Base-by-base conservation (phyloP, 2,329 filamentous ascomycete genomes). In the Pestalotiopsis sp. region DNA sequence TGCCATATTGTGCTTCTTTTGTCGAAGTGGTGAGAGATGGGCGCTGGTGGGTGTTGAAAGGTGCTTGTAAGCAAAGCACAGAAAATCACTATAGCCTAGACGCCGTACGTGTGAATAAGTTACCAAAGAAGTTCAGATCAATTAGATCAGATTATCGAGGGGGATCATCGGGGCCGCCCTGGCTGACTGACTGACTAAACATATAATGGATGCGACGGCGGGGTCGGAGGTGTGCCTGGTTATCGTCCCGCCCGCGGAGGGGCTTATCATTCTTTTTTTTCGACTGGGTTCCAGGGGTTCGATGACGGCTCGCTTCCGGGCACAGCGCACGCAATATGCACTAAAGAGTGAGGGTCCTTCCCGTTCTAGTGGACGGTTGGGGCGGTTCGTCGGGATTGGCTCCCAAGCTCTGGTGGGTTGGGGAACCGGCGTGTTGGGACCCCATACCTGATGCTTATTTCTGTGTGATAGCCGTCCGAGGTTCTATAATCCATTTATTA, bases 171-270 rank as follows among this genome's bases (percentile, higher is more conserved):
- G 31, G 31, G 2, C 31, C 31, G 31, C 31, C 31, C 31, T 36
- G 31, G 31, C 31, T 36, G 31, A 36, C 31, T 31, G 31, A 31
- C 4, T 36, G 31, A 36, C 31, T 36, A 36, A 36, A 36, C 31
- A 36, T 36, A 36, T 36, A 2, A 36, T 36, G 38, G 38, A 49
- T 36, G 31, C 31, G 31, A 36, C 38, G 38, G 61, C 61, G 61
- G 61, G 61, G 61, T 64, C 61, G 61, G 61, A 45, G 61, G 39
- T 20, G 27, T 62, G 59, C 31, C 57, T 59, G 27, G 27, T 27
- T 23, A 59, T 27, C 57, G 20, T 27, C 59, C 27, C n/a, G 17
- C 25, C 31, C 60, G 20, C 60, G 60, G 60, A 64, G 61, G 61
- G 61, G 61, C 61, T 64, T 64, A 49, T 64, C 61, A 36, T 36